Percentiles rank a stretch among this genome's conserved stretches.
These are phyloP conservation scores for Leishmania major DNA, from an alignment of 208 protist genomes.

Conservation along the genomic window DNA sequence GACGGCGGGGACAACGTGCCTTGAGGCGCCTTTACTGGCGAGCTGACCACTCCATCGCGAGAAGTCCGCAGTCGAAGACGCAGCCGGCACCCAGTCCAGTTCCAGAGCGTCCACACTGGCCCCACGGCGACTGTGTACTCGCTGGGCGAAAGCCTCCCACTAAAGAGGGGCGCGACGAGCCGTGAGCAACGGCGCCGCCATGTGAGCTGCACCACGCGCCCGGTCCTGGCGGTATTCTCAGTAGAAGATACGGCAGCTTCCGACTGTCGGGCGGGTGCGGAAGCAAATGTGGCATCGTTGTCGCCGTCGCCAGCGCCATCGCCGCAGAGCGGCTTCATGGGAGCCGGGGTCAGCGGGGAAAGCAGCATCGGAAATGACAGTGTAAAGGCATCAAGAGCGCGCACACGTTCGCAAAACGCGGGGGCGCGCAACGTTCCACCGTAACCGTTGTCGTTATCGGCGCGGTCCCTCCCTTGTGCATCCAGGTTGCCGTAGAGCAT, in stretches of 20 bases:
- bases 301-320: background rate
- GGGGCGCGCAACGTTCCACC: background rate
- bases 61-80: constrained; percentile 15
- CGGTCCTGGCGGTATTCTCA: background rate
- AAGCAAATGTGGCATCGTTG: background rate
- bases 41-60: background rate
- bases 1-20: background rate
- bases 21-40: background rate
- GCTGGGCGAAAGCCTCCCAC: constrained; percentile 7
- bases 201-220: constrained; percentile 29
- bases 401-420: constrained; percentile 4
- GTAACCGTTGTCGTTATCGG: background rate
- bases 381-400: constrained; percentile 12
- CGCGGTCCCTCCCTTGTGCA: background rate
- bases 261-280: background rate
- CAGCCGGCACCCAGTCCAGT: constrained; percentile 30
- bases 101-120: constrained; percentile 40
- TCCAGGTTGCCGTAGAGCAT: constrained; percentile 2
- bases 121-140: constrained; percentile 26
- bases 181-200: constrained; percentile 21
- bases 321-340: background rate
- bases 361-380: constrained; percentile 30
- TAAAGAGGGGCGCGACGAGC: constrained; percentile 5
- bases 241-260: background rate
- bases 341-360: background rate